Percentiles rank a stretch among this genome's conserved stretches.
Conservation (phyloP, 2,329 filamentous ascomycete species). For the Tolypocladium sp. region DNA sequence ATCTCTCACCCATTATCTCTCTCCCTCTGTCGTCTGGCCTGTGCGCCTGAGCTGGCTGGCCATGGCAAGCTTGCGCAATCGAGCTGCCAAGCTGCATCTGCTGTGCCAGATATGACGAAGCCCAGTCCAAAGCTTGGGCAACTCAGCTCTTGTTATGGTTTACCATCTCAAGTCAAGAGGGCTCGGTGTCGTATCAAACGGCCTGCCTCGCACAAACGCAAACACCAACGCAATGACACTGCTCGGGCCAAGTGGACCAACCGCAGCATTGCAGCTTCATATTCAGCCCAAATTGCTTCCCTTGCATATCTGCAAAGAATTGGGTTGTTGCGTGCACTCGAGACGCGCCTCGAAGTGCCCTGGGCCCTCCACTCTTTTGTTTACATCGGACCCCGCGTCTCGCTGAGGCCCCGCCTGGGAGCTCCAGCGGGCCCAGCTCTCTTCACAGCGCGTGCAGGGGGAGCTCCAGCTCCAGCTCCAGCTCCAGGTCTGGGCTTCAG, state of each 20-base stretch:
- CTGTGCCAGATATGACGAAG: background rate
- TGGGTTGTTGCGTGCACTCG: background rate
- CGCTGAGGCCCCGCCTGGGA: background rate
- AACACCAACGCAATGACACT: background rate
- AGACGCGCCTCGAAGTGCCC: background rate
- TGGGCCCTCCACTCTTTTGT: constrained; percentile 7
- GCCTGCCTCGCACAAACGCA: background rate
- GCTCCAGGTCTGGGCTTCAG: background rate
- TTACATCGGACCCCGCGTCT: constrained; percentile 11
- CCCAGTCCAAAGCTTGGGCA: background rate
- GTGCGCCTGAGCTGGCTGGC: background rate
- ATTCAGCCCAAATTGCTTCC: background rate
- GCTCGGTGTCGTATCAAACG: background rate
- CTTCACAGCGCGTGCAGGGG: background rate
- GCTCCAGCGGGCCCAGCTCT: background rate
- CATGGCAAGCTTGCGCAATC: background rate
- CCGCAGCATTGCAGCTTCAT: background rate
- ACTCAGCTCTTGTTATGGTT: background rate
- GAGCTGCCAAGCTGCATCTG: background rate
- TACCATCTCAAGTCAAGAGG: background rate
- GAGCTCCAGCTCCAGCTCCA: background rate
- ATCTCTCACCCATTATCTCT: constrained; percentile 4
- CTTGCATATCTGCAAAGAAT: background rate
- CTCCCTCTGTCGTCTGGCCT: background rate
- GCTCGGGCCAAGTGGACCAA: background rate